A percentile compares a stretch with the other conserved stretches of the same genome.
Conservation (phyloP, 2,329 filamentous ascomycete genomes). For the Phaeosphaeria sp. region DNA sequence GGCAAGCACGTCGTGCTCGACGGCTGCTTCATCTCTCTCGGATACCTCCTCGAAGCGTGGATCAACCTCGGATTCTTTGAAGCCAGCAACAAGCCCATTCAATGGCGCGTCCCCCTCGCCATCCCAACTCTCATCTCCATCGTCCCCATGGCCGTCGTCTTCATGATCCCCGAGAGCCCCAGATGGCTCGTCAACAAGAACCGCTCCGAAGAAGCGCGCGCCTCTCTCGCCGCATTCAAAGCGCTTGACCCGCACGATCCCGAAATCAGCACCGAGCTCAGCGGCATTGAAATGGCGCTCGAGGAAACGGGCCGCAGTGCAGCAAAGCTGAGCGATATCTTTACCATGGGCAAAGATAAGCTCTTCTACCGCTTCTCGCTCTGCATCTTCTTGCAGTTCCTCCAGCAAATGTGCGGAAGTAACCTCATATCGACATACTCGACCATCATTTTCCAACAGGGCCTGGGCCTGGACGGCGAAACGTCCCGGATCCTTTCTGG, state of each 20-base stretch:
- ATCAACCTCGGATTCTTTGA: conserved; percentile 64
- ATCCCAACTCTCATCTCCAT: conserved; percentile 66
- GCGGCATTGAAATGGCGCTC: conserved; percentile 62
- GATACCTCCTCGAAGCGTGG: conserved; percentile 56
- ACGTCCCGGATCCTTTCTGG: conserved; percentile 68
- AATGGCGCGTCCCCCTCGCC: conserved; percentile 72
- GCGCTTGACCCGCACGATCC: conserved; percentile 48
- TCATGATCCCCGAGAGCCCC: conserved; percentile 75
- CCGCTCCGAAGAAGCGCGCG: conserved; percentile 68
- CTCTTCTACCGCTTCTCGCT: conserved; percentile 67
- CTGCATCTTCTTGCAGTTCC: conserved; percentile 58
- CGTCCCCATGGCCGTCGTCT: conserved; percentile 62
- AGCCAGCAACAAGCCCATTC: conserved; percentile 60
- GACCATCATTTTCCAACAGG: conserved; percentile 51
- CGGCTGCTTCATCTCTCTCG: conserved; percentile 55
- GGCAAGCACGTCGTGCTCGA: conserved; percentile 52
- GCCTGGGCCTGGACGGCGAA: conserved; percentile 52
- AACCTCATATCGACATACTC: conserved; percentile 60
- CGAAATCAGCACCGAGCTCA: conserved; percentile 68
- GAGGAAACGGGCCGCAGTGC: conserved; percentile 61
- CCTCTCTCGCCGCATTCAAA: conserved; percentile 49
- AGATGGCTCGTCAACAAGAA: conserved; percentile 72
- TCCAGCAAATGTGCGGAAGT: conserved; percentile 59
- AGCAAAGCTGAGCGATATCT: conserved; percentile 64
- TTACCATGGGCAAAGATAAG: conserved; percentile 65